phyloP scores from a whole-genome alignment of 2,329 filamentous ascomycete genomes.

The Penicillium hordei region DNA sequence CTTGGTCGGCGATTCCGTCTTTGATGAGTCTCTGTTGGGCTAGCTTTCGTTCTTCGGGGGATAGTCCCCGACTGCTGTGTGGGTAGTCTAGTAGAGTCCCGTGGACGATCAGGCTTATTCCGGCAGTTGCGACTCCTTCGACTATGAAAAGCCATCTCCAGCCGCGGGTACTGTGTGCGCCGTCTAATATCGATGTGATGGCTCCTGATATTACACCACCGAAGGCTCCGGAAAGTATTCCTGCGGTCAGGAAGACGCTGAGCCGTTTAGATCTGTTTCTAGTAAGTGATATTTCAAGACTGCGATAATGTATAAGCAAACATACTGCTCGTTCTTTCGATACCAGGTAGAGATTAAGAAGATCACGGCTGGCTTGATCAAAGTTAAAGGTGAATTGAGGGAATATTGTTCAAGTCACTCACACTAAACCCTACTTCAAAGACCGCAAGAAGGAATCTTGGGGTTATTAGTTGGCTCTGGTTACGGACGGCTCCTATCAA shows the following conservation, averaged over 20 bases:
- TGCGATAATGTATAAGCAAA: background rate
- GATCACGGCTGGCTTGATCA: slow-evolving; percentile 5
- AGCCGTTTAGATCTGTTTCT: background rate
- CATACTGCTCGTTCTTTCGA: slow-evolving; percentile 7
- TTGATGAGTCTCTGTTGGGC: slow-evolving; percentile 4
- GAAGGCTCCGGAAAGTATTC: slow-evolving; percentile 7
- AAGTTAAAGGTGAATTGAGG: background rate
- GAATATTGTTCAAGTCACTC: background rate
- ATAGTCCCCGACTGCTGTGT: background rate
- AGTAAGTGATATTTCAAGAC: background rate
- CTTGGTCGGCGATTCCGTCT: slow-evolving; percentile 1
- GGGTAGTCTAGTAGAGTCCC: slow-evolving; percentile 8
- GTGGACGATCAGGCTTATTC: background rate
- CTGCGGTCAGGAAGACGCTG: slow-evolving; percentile 7
- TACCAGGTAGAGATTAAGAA: slow-evolving; percentile 10
- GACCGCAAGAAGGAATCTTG: background rate
- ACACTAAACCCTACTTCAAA: slow-evolving; percentile 8
- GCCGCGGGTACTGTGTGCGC: slow-evolving; percentile 1
- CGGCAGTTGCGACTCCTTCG: slow-evolving; percentile 7
- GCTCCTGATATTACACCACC: slow-evolving; percentile 6
- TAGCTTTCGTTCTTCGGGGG: background rate
- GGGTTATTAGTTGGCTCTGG: background rate
- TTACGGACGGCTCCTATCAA: slow-evolving; percentile 3
- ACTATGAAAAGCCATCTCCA: slow-evolving; percentile 14
- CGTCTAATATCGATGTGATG: slow-evolving; percentile 7